A percentile compares a stretch with the other conserved stretches of the same genome.
These are phyloP conservation scores for Omphalea diandra DNA, from an alignment of 441 rosid genomes.

Conservation along the genomic window DNA sequence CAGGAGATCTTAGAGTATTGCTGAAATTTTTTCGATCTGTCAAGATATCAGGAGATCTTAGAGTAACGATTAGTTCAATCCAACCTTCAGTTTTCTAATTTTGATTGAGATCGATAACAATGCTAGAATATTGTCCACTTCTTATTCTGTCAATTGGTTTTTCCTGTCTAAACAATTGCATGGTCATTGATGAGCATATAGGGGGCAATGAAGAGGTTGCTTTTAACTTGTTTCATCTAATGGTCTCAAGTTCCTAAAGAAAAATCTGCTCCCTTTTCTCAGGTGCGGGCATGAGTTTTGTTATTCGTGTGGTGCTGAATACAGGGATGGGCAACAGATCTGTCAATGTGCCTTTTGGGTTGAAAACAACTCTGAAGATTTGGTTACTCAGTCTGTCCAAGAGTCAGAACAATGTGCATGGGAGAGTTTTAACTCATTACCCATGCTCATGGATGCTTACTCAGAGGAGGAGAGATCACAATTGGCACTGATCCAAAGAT, in stretches of 20 bases:
- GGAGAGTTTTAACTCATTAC: conserved; percentile 84
- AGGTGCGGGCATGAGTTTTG: conserved; percentile 96
- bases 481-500: conserved; percentile 79
- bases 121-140: background rate
- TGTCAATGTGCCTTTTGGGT: conserved; percentile 95
- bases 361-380: conserved; percentile 54
- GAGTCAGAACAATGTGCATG: conserved; percentile 96
- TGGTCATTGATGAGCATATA: background rate
- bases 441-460: conserved; percentile 83
- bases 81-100: background rate
- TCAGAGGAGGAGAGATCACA: conserved; percentile 95
- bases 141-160: background rate
- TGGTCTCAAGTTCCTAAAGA: conserved; percentile 5
- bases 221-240: background rate
- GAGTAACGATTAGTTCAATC: background rate
- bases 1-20: background rate
- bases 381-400: conserved; percentile 50
- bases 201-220: background rate
- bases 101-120: background rate
- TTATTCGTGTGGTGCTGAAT: conserved; percentile 90
- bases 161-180: background rate
- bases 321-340: conserved; percentile 65
- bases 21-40: background rate
- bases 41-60: background rate
- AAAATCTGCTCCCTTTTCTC: conserved; percentile 22